These are phyloP conservation scores for Acephala macrosclerotiorum DNA, from an alignment of 2,329 filamentous ascomycete genomes.

Conservation along the genomic window DNA sequence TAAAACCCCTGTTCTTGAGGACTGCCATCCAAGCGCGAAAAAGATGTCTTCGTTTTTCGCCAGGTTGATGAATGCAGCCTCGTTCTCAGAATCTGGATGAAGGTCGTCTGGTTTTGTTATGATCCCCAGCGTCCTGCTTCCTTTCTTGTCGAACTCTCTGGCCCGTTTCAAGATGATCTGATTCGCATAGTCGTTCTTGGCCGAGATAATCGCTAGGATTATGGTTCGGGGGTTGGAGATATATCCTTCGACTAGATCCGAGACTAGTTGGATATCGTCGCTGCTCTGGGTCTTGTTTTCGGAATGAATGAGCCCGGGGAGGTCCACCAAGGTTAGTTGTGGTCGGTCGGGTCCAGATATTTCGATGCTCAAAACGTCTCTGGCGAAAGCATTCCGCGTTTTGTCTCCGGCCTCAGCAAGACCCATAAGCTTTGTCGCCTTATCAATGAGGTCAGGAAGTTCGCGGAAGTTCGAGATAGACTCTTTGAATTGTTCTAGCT, in stretches of 20 bases:
- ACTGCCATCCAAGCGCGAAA: too few species aligned
- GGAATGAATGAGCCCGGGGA: constrained; percentile 53
- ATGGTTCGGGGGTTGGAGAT: constrained; percentile 52
- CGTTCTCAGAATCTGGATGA: constrained; percentile 17
- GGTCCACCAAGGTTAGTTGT: constrained; percentile 56
- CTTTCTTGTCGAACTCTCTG: constrained; percentile 41
- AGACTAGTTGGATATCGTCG: constrained; percentile 46
- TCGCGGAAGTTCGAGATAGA: constrained; percentile 33
- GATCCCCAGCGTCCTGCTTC: constrained; percentile 50
- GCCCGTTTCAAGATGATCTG: constrained; percentile 33
- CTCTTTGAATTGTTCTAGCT: constrained; percentile 25
- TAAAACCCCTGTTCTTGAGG: too few species aligned
- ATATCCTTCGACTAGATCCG: constrained; percentile 49
- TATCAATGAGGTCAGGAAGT: constrained; percentile 35
- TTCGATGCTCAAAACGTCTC: constrained; percentile 25
- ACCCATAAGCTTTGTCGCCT: constrained; percentile 35
- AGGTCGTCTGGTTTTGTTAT: constrained; percentile 65
- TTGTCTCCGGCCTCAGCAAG: constrained; percentile 34
- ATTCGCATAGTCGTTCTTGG: constrained; percentile 37
- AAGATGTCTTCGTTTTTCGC: too few species aligned
- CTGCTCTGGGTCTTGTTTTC: constrained; percentile 45
- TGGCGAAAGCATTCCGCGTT: constrained; percentile 17
- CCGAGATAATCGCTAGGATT: constrained; percentile 52
- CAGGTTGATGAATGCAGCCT: not conserved
- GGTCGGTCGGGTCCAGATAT: constrained; percentile 25